Conservation (phyloP, 148 eudicot genomes). For the Arctostaphylos glauca region DNA sequence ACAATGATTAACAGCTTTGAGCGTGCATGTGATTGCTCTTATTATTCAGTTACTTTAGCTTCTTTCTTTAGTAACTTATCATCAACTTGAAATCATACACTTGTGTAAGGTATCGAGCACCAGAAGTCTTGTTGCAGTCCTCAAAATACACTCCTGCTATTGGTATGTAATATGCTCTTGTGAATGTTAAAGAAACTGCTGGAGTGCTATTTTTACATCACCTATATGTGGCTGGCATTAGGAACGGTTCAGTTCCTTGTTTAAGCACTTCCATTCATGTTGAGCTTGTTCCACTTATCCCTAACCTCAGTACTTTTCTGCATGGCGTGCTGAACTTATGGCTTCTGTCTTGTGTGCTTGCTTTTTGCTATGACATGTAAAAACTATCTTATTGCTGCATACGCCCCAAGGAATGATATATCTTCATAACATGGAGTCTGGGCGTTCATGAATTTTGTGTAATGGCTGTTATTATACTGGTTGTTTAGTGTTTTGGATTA, state of each 20-base stretch:
- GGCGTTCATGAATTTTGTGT: background rate
- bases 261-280: background rate
- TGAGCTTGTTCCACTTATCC: background rate
- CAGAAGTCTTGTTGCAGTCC: constrained; percentile 85
- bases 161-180: constrained; percentile 44
- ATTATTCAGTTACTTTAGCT: background rate
- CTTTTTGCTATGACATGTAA: background rate
- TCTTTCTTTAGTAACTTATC: background rate
- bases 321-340: background rate
- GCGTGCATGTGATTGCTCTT: background rate
- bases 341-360: background rate
- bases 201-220: background rate
- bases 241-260: background rate
- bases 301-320: background rate
- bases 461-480: background rate
- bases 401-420: background rate
- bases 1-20: background rate
- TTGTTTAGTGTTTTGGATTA: background rate
- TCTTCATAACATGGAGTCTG: no score
- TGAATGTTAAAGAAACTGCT: constrained; percentile 8
- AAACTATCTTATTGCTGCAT: background rate
- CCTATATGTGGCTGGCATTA: background rate
- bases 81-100: constrained; percentile 13
- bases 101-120: constrained; percentile 88
- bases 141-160: constrained; percentile 78